phyloP scores from a whole-genome alignment of 768 basidiomycete species.

The Tricholoma terreum region DNA sequence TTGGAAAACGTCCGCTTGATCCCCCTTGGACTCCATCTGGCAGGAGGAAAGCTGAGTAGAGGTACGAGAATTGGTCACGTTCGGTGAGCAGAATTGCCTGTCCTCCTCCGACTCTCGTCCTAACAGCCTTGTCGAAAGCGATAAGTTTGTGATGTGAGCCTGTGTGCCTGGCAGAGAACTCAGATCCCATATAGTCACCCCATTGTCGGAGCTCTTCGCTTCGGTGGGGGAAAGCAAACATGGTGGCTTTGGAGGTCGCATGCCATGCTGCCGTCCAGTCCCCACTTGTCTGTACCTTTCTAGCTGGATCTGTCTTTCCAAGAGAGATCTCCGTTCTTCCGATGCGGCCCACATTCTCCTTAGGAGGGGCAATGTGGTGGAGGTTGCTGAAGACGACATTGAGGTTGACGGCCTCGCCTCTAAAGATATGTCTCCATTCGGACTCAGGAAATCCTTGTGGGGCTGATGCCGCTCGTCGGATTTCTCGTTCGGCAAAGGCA shows the following conservation, averaged over 20 bases:
- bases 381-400: too few relatives aligned
- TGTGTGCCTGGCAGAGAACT: conserved; percentile 15
- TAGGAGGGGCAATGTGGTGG: too few relatives aligned
- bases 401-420: too few relatives aligned
- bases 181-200: conserved; percentile 17
- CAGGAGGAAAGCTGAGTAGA: conserved; percentile 13
- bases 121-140: neutral
- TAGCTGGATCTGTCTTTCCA: too few relatives aligned
- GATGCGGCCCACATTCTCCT: too few relatives aligned
- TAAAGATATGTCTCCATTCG: too few relatives aligned
- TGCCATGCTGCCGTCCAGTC: conserved; percentile 22
- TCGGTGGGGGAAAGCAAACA: conserved; percentile 23
- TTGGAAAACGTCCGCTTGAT: neutral
- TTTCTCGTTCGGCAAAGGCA: neutral
- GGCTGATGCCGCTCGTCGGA: neutral
- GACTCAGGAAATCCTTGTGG: neutral
- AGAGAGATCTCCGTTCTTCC: too few relatives aligned
- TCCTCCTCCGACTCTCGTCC: neutral
- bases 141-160: conserved; percentile 14
- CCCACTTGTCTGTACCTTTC: too few relatives aligned
- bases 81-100: neutral
- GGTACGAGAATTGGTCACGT: neutral
- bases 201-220: conserved; percentile 20
- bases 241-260: conserved; percentile 7
- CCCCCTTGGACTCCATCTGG: conserved; percentile 7